A percentile compares a stretch with the other conserved stretches of the same genome.
Conservation (phyloP, 1,139 yeast species). For the Hyphopichia buzzinii region DNA sequence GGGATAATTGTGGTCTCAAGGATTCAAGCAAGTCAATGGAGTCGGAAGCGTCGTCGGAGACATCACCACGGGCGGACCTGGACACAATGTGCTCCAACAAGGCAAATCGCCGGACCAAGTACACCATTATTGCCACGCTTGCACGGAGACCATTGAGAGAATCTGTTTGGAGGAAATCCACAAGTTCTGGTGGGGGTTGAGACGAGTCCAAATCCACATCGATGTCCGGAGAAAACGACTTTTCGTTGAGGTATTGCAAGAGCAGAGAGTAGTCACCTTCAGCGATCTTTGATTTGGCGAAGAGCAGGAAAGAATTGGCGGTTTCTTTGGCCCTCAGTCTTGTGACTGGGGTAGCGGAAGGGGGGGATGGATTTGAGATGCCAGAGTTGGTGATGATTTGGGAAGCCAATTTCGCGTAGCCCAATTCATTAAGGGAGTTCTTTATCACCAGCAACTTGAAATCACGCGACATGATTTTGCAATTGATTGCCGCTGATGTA, state of each 20-base stretch:
- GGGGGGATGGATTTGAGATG: background rate
- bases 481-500: no score
- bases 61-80: background rate
- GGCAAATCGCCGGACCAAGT: slow-evolving; percentile 2
- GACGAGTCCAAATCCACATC: background rate
- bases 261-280: background rate
- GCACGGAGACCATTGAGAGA: background rate
- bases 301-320: background rate
- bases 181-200: background rate
- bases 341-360: background rate
- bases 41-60: slow-evolving; percentile 1
- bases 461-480: slow-evolving; percentile 25
- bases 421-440: slow-evolving; percentile 29
- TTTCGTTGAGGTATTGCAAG: background rate
- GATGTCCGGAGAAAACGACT: background rate
- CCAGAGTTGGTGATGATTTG: slow-evolving; percentile 2
- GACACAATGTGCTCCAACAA: slow-evolving; percentile 1
- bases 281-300: background rate
- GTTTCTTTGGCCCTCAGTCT: no score
- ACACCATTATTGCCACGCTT: slow-evolving; percentile 1
- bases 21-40: background rate
- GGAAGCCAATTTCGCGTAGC: slow-evolving; percentile 14
- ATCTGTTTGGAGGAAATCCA: background rate
- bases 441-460: slow-evolving; percentile 33
- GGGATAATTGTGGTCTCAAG: background rate